These are phyloP conservation scores for Rhodotorula paludigena DNA, from an alignment of 768 basidiomycete genomes.

Conservation along the genomic window DNA sequence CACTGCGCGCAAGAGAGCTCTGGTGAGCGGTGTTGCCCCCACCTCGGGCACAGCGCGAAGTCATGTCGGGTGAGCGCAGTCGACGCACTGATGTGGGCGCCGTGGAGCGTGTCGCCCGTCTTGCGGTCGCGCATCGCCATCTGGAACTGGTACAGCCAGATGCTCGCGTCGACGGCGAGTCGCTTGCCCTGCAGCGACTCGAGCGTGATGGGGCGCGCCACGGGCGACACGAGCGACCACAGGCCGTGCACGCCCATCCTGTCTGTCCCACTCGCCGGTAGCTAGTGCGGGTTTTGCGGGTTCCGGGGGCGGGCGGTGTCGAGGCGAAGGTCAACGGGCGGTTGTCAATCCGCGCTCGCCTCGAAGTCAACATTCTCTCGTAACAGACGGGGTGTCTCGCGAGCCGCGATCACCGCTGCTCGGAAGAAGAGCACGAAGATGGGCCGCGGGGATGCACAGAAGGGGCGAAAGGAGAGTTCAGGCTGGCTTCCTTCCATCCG, in stretches of 20 bases:
- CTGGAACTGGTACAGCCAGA: constrained; percentile 99
- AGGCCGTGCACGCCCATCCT: constrained; percentile 87
- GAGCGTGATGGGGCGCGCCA: constrained; percentile 84
- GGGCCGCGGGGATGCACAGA: too few relatives aligned
- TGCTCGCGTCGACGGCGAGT: constrained; percentile 96
- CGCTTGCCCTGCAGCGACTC: constrained; percentile 92
- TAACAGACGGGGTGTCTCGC: too few relatives aligned
- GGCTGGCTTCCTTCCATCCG: too few relatives aligned
- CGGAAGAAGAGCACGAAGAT: too few relatives aligned
- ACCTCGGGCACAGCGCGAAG: neutral
- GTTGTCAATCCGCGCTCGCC: too few relatives aligned
- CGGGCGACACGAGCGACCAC: constrained; percentile 87
- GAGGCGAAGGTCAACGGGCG: too few relatives aligned
- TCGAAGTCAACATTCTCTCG: too few relatives aligned
- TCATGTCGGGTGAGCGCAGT: constrained; percentile 47
- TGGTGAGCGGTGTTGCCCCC: constrained; percentile 1
- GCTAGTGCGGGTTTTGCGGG: too few relatives aligned
- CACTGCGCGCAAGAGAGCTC: constrained; percentile 41
- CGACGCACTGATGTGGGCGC: constrained; percentile 89
- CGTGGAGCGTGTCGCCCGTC: constrained; percentile 80
- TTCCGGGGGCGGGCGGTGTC: too few relatives aligned
- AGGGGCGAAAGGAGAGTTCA: too few relatives aligned
- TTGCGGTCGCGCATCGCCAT: constrained; percentile 93
- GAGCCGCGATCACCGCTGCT: too few relatives aligned
- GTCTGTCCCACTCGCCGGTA: neutral